Conservation (phyloP, 2,329 filamentous ascomycete species). For the Sporothrix brasiliensis region DNA sequence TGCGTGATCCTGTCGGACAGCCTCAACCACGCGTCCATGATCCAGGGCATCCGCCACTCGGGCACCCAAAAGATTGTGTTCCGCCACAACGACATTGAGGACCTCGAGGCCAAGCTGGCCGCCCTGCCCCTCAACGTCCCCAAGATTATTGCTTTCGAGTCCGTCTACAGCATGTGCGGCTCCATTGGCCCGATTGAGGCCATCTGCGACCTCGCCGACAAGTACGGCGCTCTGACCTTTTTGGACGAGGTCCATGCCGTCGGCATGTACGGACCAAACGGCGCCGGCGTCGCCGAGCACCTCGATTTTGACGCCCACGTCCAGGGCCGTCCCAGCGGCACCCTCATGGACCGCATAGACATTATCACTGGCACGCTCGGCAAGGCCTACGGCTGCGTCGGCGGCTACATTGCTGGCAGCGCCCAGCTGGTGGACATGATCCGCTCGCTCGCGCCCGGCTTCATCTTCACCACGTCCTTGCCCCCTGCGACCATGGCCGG, state of each 20-base stretch:
- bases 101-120: conserved; percentile 89
- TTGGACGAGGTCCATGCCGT: conserved; percentile 98
- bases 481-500: conserved; percentile 97
- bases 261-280: conserved; percentile 96
- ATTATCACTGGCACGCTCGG: conserved; percentile 97
- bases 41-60: conserved; percentile 96
- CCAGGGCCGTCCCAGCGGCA: conserved; percentile 73
- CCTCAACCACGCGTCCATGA: conserved; percentile 98
- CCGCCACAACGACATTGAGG: conserved; percentile 95
- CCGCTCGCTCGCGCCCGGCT: conserved; percentile 90
- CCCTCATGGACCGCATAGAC: conserved; percentile 92
- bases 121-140: conserved; percentile 81
- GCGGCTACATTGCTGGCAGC: conserved; percentile 94
- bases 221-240: conserved; percentile 97
- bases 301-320: conserved; percentile 88
- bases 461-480: conserved; percentile 98
- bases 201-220: conserved; percentile 94
- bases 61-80: conserved; percentile 97
- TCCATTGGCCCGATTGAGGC: conserved; percentile 93
- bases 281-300: conserved; percentile 95
- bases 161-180: conserved; percentile 99
- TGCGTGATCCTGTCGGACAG: conserved; percentile 98
- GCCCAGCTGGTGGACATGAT: conserved; percentile 86
- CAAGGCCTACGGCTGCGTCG: conserved; percentile 97
- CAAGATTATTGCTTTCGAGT: conserved; percentile 99